Conservation (phyloP, 768 basidiomycete species). For the Gautieria morchelliformis region DNA sequence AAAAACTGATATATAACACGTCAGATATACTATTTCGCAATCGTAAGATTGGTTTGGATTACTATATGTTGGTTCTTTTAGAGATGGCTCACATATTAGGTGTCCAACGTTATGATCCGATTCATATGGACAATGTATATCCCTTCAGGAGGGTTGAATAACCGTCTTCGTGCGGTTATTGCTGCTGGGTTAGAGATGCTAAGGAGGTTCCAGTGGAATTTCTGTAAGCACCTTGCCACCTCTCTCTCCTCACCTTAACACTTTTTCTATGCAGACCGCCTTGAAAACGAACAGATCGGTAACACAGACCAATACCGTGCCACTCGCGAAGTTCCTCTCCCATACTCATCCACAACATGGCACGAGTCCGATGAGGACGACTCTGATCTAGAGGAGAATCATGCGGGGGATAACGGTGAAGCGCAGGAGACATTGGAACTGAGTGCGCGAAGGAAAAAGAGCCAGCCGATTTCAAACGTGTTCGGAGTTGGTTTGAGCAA, state of each 20-base stretch:
- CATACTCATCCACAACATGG: conserved; percentile 49
- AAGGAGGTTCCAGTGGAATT: conserved; percentile 86
- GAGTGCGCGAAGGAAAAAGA: too few relatives aligned
- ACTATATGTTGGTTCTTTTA: background rate
- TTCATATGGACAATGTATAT: conserved; percentile 82
- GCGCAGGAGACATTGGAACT: too few relatives aligned
- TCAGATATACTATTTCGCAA: conserved; percentile 70
- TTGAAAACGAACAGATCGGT: conserved; percentile 88
- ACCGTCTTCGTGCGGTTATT: conserved; percentile 55
- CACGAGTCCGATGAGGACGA: conserved; percentile 31
- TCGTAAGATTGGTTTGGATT: conserved; percentile 35
- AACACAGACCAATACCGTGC: conserved; percentile 91
- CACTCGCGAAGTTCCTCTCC: conserved; percentile 76
- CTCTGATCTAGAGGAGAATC: conserved; percentile 34
- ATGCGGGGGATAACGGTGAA: background rate
- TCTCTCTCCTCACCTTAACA: background rate
- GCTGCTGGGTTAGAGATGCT: conserved; percentile 65
- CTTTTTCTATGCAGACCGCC: conserved; percentile 39
- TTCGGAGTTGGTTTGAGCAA: too few relatives aligned
- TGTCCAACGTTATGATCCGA: conserved; percentile 63
- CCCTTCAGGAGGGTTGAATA: conserved; percentile 37
- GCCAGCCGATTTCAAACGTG: too few relatives aligned
- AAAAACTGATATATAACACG: background rate
- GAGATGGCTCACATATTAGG: conserved; percentile 29
- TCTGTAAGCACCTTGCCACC: conserved; percentile 44